Base-by-base conservation (phyloP, 2,329 filamentous ascomycete genomes). In the Claviceps sp. region DNA sequence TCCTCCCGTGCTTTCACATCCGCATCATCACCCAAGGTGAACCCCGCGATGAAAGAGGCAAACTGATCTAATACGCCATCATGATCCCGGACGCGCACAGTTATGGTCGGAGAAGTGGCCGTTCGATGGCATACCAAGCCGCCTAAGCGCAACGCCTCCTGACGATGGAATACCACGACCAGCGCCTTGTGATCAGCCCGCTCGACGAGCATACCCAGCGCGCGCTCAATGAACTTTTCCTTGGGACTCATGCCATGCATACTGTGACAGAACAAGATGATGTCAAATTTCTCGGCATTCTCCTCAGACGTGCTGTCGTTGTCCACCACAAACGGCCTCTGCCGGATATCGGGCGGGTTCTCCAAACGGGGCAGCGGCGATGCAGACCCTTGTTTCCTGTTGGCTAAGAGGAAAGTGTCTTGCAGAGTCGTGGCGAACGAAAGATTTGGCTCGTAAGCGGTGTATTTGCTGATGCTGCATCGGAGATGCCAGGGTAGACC, bases 201-300 rank as follows among this genome's bases (percentile, higher is more conserved):
- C 51, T 68, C 56, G 54, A 56, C 61, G 36, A 83, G 74, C 69
- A 78, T 67, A 17, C 61, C 56, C 7, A 83, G 59, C 2, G 75
- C 71, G 17, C 54, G 57, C 59, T 72, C 60, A 54, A 83, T 71
- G 53, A 68, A 71, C 1, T 14, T 59, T n/a, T 55, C 57, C 56
- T 77, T 75, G 2, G 69, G 68, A 0, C 67, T 68, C 73, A 83
- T 76, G 53, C 76, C 77, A 56, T 83, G 82, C 72, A 83, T 73
- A 64, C 80, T 81, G 60, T 83, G 79, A 56, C 78, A 83, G 62
- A 83, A 80, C 4, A 84, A 58, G 17, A 83, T 61, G 42, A 82
- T 13, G 55, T 83, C 72, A 57, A 72, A 83, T 53, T 66, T 71
- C 22, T 69, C 60, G 36, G 64, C 57, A 1, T 48, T 36, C 50